phyloP scores from a whole-genome alignment of 768 basidiomycete species.

The Scleroderma bovista region DNA sequence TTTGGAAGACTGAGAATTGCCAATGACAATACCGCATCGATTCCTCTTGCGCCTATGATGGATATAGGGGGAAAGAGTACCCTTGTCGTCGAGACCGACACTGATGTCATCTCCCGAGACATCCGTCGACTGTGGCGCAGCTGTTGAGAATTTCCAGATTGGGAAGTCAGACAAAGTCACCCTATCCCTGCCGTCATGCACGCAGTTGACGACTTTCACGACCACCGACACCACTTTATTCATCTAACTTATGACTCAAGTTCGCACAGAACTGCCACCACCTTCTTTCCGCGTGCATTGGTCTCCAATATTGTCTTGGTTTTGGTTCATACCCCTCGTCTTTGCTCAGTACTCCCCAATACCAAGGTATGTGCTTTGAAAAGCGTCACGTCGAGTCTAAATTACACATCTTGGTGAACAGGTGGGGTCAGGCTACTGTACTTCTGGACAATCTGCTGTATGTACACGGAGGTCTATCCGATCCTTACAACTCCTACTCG shows the following conservation, averaged over 20 bases:
- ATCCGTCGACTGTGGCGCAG: neutral
- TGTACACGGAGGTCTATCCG: slow-evolving; percentile 79
- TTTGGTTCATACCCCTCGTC: slow-evolving; percentile 12
- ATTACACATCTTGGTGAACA: slow-evolving; percentile 25
- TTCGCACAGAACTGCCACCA: neutral
- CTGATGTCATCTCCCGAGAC: neutral
- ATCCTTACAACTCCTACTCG: slow-evolving; percentile 58
- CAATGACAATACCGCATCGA: no score
- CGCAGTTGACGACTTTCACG: slow-evolving; percentile 6
- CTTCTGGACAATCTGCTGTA: slow-evolving; percentile 55
- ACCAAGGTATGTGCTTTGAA: slow-evolving; percentile 15
- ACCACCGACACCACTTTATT: neutral
- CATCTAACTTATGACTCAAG: slow-evolving; percentile 12
- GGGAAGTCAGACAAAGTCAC: neutral
- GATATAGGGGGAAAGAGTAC: no score
- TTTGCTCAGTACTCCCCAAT: slow-evolving; percentile 20
- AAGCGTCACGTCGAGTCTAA: neutral
- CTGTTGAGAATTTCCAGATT: neutral
- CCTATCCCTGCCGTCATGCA: slow-evolving; percentile 15
- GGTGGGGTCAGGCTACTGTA: slow-evolving; percentile 80
- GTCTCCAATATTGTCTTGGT: slow-evolving; percentile 1
- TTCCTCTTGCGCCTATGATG: no score
- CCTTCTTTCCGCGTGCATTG: slow-evolving; percentile 5
- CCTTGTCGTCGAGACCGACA: neutral
- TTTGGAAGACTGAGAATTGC: no score